Evolutionary conservation across 805 yeast genomes (phyloP), one percentile per base, ranked within the genome.

Genomic region (Metschnikowia lachancei): DNA sequence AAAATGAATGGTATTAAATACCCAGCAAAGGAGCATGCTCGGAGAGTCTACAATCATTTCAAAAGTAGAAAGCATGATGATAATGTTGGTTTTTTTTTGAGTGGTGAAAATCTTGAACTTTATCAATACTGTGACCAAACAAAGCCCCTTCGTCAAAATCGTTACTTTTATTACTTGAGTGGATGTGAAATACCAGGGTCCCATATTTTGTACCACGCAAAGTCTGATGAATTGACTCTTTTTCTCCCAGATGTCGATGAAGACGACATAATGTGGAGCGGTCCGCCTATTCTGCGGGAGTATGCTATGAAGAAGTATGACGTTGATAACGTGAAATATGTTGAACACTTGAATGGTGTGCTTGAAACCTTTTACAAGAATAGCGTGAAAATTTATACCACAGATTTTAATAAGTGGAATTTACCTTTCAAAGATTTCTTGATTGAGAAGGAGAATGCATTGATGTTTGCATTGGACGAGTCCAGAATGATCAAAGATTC

Each of bases 211-310:
- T 92, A 78, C 60, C 71, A 80, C 40, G 58, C 82, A 32, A 59
- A 54, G 3, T 55, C 64, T 6, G 87, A 83, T 36, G 74, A 79
- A 43, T 72, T 89, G 50, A 80, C 83, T 0, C 69, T 92, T 20
- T 92, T 85, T 59, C 71, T 94, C 42, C 97, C 98, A 1, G 78
- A 85, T 43, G 74, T 92, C 33, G 96, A 90, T 60, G 68, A 76
- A 36, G 98, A 94, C 36, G 97, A 88, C 61, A 85, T 92, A 35
- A 85, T 94, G 89, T 92, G 99, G 99, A 83, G 94, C 47, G 99
- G 99, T 0, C 60, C 85, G 65, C 99, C 99, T 4, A 52, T 88
- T 43, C 69, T 80, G 33, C 52, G 75, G 3, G 83, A 83, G 39
- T 82, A 84, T 16, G 97, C 97, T 0, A 44, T 64, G 40, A 61